Evolutionary conservation across 1,139 yeast genomes (phyloP), one percentile per base, ranked within the genome.

Genomic region (Fermentozyma sake): DNA sequence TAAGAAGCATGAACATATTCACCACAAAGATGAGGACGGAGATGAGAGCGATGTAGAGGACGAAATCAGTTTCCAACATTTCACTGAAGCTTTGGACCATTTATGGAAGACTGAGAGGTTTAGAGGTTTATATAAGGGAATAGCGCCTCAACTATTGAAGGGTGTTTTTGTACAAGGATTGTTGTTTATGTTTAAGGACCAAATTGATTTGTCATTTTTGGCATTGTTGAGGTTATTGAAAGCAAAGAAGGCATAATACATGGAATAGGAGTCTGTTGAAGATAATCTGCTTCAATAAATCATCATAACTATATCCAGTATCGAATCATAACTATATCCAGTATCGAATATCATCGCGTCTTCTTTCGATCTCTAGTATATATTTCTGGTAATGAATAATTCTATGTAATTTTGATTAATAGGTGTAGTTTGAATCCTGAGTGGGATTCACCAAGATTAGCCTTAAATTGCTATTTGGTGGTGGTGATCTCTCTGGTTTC

Each of bases 101-200:
- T 55, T 79, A 35, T 64, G 64, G 46, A 48, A 55, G 37, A 50
- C 57, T 14, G 82, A 77, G 41, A 82, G 82, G 13, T 20, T 69
- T 14, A 29, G 39, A 11, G 72, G 81, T 0, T 57, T 81, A 33
- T 85, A 86, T 73, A 84, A 80, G 61, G 95, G 95, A 5, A 51
- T 85, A 24, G 74, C 78, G 6, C 95, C 95, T 5, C 95, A 85
- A 53, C 67, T 85, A 40, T 55, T 79, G 22, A 85, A 85, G 62
- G 95, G 94, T 2, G 82, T 85, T 4, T 56, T 85, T 31, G 95
- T 85, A 4, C 95, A 85, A 55, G 95, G 95, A 0, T 65, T 85
- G 37, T 65, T 86, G 44, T 82, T 86, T 47, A 82, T 82, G 80
- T 81, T 80, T 55, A 82, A 79, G 55, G 94, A 83, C 44, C 87